phyloP scores from a whole-genome alignment of 1,284 basidiomycete species.

The Inonotus hispidus region DNA sequence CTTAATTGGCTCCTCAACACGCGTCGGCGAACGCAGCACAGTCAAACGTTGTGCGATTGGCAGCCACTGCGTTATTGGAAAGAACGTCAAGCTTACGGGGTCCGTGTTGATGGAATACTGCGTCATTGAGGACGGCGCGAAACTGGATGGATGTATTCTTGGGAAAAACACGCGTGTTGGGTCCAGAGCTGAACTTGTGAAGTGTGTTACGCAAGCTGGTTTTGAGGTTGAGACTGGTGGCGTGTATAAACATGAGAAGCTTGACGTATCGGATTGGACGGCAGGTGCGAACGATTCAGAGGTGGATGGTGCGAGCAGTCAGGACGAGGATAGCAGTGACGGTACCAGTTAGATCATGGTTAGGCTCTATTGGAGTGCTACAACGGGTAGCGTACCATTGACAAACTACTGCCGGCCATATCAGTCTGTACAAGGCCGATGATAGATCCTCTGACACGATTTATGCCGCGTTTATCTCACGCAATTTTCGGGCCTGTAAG shows the following conservation, averaged over 20 bases:
- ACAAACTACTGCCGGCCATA: too few relatives aligned
- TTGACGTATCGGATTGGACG: constrained; percentile 60
- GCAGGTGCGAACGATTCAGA: constrained; percentile 32
- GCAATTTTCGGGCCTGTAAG: background rate
- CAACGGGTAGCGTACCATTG: too few relatives aligned
- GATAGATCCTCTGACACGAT: too few relatives aligned
- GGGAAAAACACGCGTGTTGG: constrained; percentile 82
- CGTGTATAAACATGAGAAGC: constrained; percentile 56
- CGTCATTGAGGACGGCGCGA: constrained; percentile 84
- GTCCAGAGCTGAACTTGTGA: constrained; percentile 69
- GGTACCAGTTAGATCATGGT: background rate
- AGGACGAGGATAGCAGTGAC: constrained; percentile 23
- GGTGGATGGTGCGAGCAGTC: constrained; percentile 24
- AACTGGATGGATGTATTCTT: constrained; percentile 85
- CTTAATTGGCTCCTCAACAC: constrained; percentile 76
- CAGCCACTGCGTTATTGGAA: constrained; percentile 84
- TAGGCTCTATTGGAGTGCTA: too few relatives aligned
- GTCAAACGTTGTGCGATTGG: constrained; percentile 91
- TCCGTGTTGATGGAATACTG: constrained; percentile 91
- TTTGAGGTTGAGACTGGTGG: constrained; percentile 75
- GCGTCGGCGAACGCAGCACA: constrained; percentile 76
- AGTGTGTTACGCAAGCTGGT: constrained; percentile 85
- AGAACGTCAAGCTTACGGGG: constrained; percentile 79
- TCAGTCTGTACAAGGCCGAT: too few relatives aligned
- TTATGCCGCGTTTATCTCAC: too few relatives aligned